Conservation (phyloP, 345 rosid genomes). For the Camelina laxa region DNA sequence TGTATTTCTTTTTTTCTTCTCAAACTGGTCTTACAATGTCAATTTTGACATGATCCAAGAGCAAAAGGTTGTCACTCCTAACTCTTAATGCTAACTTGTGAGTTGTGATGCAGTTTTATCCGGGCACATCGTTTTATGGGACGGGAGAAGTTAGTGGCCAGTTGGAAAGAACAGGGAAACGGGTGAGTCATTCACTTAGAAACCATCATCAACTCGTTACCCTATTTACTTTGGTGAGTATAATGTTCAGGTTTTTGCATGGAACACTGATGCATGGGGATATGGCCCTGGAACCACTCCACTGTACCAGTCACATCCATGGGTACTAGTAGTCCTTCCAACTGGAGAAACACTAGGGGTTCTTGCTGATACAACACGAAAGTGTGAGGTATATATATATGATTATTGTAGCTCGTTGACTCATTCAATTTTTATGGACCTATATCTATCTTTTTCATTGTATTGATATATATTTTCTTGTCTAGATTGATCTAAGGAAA, state of each 20-base stretch:
- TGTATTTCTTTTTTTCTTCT: background rate
- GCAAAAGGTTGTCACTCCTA: background rate
- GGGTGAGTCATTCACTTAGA: constrained; percentile 55
- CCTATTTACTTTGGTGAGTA: background rate
- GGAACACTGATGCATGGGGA: constrained; percentile 93
- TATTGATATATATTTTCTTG: constrained; percentile 21
- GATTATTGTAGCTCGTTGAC: background rate
- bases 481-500: constrained; percentile 86
- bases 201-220: background rate
- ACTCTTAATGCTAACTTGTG: constrained; percentile 2
- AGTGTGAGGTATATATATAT: constrained; percentile 71
- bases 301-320: constrained; percentile 95
- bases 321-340: constrained; percentile 89
- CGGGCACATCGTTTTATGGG: constrained; percentile 86
- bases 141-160: constrained; percentile 97
- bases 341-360: constrained; percentile 84
- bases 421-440: background rate
- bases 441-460: constrained; percentile 8
- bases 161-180: constrained; percentile 88
- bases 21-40: too few species aligned
- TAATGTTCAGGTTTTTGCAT: constrained; percentile 71
- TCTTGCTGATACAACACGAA: constrained; percentile 86
- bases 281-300: constrained; percentile 87
- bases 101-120: constrained; percentile 60
- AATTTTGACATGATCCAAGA: background rate